Base-by-base conservation (phyloP, 257 asterid genomes). In the Salvia rosmarinus region DNA sequence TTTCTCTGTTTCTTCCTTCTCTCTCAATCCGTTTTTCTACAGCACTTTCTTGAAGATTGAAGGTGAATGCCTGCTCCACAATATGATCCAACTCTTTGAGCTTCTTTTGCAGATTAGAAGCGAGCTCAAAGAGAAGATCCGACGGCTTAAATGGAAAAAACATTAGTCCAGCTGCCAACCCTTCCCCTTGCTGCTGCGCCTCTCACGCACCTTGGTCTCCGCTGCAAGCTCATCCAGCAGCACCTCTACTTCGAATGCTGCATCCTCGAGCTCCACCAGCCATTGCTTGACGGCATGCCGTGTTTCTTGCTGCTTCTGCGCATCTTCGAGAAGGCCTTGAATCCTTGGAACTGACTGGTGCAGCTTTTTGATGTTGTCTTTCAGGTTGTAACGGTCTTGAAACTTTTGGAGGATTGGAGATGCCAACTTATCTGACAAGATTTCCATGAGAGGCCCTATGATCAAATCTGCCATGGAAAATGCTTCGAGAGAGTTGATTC, bases 271-370 rank as follows among this genome's bases (percentile, higher is more conserved):
- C 57, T 46, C 13, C 16, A 6, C 3, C 9, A 64, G 70, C 70
- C 70, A 64, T 10, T 43, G 25, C 57, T 46, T 64, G 2, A 64
- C 57, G 13, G 70, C 70, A 3, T 7, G 10, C 9, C n/a, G 25
- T 6, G 57, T 44, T 25, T 44, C 10, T 64, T 64, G 70, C 57
- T 46, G 70, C 57, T 14, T 46, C 0, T 64, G 43, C 39, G 70
- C 70, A 39, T 64, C 70, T 44, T 65, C 58, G 2, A 65, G 70
- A 14, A 65, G 57, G 3, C 28, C 58, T 44, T 65, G 70, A n/a
- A 25, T 14, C 44, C 19, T n/a, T 25, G 70, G 70, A 21, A 65
- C 11, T 14, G 70, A 23, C 3, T 14, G 14, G 40, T 65, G 70
- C 70, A 65, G 58, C 20, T 46, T 65, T 4, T 9, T 65, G 58